Evolutionary conservation across 1,284 basidiomycete genomes (phyloP), one percentile per base, ranked within the genome.

Genomic region (Serendipita sp.): DNA sequence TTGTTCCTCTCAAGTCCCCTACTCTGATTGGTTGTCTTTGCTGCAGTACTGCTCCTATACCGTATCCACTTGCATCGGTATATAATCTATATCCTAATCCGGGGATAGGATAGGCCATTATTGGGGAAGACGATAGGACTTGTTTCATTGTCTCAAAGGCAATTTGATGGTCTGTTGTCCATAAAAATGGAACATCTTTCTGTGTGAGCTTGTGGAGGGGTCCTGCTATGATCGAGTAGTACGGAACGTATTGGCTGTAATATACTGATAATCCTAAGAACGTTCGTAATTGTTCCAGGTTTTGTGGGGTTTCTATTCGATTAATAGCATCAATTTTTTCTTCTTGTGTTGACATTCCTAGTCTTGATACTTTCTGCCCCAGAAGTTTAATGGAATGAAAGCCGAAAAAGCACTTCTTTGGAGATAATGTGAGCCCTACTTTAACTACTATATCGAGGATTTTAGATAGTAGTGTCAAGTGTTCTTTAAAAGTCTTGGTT

Each of bases 11-110:
- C 15, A 78, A 63, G 60, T 77, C 76, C 1, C 50, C 10, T 0
- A 77, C 62, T n/a, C 5, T 3, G 2, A 77, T 74, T 0, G 70
- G 69, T 63, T 77, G 75, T 2, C 76, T 69, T 63, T 77, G 75
- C 47, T 77, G 75, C 13, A 77, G 64, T 3, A 69, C 70, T 1
- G 67, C 67, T 0, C 68, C 75, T 4, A 76, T 29, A 0, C 69
- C 75, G 15, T 67, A 66, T 60, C 75, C 75, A 29, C 69, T 76
- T 0, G 75, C 73, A 64, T 77, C 75, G 0, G 72, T 73, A 61
- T 77, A 77, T 0, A 76, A 38, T 3, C 73, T 61, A 61, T 75
- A 76, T 0, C 72, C 72, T 34, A 22, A 17, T 2, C 70, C 72
- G 10, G 65, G 66, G 2, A 70, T 68, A 0, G 74, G 67, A 63